These are phyloP conservation scores for Herpotrichia juniperi DNA, from an alignment of 2,329 filamentous ascomycete species.

Conservation along the genomic window DNA sequence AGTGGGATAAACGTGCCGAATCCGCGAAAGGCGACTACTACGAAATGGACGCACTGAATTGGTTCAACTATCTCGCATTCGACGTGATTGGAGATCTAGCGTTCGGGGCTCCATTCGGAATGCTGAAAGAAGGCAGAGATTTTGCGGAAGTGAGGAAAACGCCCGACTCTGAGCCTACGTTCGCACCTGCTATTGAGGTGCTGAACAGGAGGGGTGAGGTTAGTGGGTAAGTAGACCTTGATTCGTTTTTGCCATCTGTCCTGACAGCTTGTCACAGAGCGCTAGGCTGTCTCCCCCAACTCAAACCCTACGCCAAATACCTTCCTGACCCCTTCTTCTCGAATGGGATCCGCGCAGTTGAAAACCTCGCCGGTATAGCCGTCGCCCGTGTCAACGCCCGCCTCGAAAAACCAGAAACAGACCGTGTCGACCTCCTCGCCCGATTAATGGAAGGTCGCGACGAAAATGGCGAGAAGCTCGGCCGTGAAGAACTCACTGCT, in stretches of 20 bases:
- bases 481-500: constrained; percentile 80
- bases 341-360: constrained; percentile 73
- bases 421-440: constrained; percentile 79
- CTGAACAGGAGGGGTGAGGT: constrained; percentile 89
- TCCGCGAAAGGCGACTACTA: constrained; percentile 61
- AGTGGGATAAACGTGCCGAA: constrained; percentile 72
- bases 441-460: constrained; percentile 87
- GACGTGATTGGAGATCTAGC: constrained; percentile 65
- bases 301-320: constrained; percentile 82
- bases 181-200: constrained; percentile 82
- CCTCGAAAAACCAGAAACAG: constrained; percentile 63
- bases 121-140: constrained; percentile 78
- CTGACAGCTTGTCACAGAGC: constrained; percentile 50
- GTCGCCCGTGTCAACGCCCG: constrained; percentile 79
- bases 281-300: constrained; percentile 72
- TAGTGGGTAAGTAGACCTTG: constrained; percentile 59
- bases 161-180: constrained; percentile 67
- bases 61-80: constrained; percentile 74
- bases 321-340: constrained; percentile 83
- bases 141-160: constrained; percentile 73
- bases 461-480: constrained; percentile 75
- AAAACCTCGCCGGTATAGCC: constrained; percentile 85
- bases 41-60: constrained; percentile 74
- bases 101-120: constrained; percentile 80
- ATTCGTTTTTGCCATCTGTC: background rate